Evolutionary conservation across 768 basidiomycete species (phyloP).

Genomic region (Boletus rufocinnamomeus): DNA sequence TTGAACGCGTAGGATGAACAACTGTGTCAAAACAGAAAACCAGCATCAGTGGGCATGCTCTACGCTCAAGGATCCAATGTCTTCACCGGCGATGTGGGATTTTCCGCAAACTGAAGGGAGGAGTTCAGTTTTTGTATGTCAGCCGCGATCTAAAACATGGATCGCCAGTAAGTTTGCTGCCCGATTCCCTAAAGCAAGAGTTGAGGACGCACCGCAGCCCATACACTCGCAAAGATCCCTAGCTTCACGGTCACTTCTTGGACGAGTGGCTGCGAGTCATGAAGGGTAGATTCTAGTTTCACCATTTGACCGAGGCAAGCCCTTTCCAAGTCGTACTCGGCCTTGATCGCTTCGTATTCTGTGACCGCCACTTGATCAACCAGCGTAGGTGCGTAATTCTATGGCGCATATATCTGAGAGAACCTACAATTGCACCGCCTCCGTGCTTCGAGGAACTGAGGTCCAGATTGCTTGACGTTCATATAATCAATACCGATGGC

Average conservation of each 20-base stretch:
- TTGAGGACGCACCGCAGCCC: constrained; percentile 20
- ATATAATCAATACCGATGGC: constrained; percentile 5
- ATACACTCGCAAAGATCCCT: constrained; percentile 22
- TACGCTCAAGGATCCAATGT: not conserved
- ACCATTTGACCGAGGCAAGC: constrained; percentile 19
- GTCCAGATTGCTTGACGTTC: constrained; percentile 6
- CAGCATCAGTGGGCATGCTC: not conserved
- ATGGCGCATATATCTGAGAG: not conserved
- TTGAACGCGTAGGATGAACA: constrained; percentile 19
- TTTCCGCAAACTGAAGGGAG: constrained; percentile 11
- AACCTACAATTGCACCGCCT: constrained; percentile 14
- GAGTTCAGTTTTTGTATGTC: constrained; percentile 17
- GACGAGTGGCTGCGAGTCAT: constrained; percentile 16
- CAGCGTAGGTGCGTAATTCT: not conserved
- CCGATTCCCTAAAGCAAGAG: too few relatives aligned
- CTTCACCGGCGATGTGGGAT: constrained; percentile 18
- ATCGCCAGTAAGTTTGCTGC: not conserved
- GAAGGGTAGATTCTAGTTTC: constrained; percentile 14
- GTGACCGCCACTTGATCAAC: constrained; percentile 11
- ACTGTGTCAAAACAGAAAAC: not conserved
- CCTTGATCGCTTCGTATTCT: constrained; percentile 10
- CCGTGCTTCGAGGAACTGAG: constrained; percentile 8
- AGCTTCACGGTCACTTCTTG: constrained; percentile 22
- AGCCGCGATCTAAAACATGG: constrained; percentile 18
- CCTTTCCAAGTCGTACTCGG: constrained; percentile 15